Conservation (phyloP, 2,329 filamentous ascomycete genomes). For the Xylaria sp. region DNA sequence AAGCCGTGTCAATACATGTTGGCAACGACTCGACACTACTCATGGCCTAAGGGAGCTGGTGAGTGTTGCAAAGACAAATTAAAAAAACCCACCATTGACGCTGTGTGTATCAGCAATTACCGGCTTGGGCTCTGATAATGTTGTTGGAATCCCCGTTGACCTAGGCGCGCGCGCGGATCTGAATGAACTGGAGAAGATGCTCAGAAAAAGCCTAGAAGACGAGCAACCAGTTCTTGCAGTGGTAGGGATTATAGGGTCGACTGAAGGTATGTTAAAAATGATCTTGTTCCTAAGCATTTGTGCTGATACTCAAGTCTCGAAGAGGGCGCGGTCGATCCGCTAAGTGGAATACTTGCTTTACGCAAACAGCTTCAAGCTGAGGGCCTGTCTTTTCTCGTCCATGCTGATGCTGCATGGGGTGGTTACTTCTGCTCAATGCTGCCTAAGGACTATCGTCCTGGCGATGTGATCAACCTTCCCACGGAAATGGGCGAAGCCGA, state of each 20-base stretch:
- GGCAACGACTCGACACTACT: conserved; percentile 58
- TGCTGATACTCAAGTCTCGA: conserved; percentile 1
- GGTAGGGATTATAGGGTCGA: conserved; percentile 59
- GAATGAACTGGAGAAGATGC: conserved; percentile 45
- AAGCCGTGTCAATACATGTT: conserved; percentile 52
- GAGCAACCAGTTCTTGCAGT: conserved; percentile 55
- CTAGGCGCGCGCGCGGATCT: conserved; percentile 53
- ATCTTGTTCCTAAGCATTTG: not conserved
- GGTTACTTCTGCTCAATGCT: conserved; percentile 61
- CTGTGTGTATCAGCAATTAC: conserved; percentile 47
- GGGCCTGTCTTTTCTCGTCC: conserved; percentile 58
- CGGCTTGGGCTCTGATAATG: conserved; percentile 56
- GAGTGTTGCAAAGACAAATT: conserved; percentile 20
- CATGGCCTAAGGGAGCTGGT: conserved; percentile 61
- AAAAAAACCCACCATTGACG: not conserved
- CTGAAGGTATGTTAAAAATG: conserved; percentile 50
- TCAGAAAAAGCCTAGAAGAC: conserved; percentile 47
- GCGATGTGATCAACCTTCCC: conserved; percentile 44
- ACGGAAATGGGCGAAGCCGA: conserved; percentile 43
- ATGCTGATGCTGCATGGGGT: conserved; percentile 61
- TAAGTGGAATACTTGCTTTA: conserved; percentile 52
- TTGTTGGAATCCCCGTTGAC: conserved; percentile 55
- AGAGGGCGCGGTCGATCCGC: conserved; percentile 58
- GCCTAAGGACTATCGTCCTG: conserved; percentile 46
- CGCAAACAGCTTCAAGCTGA: conserved; percentile 54